Percentiles rank a stretch among this genome's conserved stretches.
These are phyloP conservation scores for Dianthus caryophyllus DNA, from an alignment of 148 eudicot genomes.

Conservation along the genomic window DNA sequence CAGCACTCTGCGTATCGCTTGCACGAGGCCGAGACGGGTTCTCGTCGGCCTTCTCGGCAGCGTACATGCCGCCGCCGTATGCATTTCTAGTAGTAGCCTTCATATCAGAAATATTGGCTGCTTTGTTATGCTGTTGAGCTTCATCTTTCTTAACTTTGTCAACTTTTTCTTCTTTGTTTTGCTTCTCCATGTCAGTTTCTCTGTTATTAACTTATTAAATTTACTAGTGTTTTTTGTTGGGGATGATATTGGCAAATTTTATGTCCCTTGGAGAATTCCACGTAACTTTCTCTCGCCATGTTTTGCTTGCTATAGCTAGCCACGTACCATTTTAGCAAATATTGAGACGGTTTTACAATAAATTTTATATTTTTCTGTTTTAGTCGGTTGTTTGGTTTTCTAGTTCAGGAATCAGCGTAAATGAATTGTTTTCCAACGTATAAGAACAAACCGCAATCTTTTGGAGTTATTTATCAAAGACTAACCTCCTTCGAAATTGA, in stretches of 20 bases:
- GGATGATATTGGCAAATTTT: background rate
- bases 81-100: constrained; percentile 50
- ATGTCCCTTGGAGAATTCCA: background rate
- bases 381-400: no score
- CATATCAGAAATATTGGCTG: constrained; percentile 44
- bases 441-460: no score
- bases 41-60: constrained; percentile 16
- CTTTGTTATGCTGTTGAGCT: constrained; percentile 16
- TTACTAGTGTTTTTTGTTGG: background rate
- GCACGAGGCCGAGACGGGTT: constrained; percentile 38
- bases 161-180: background rate
- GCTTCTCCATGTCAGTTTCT: background rate
- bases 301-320: background rate
- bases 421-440: no score
- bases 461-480: no score
- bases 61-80: constrained; percentile 87
- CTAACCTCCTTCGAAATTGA: no score
- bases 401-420: no score
- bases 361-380: no score
- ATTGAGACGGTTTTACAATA: no score
- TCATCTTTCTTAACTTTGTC: background rate
- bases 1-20: constrained; percentile 68
- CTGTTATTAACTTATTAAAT: background rate
- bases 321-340: no score
- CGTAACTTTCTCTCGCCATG: background rate